These are phyloP conservation scores for Aspergillus thermomutatus DNA, from an alignment of 2,329 filamentous ascomycete genomes.

Conservation along the genomic window DNA sequence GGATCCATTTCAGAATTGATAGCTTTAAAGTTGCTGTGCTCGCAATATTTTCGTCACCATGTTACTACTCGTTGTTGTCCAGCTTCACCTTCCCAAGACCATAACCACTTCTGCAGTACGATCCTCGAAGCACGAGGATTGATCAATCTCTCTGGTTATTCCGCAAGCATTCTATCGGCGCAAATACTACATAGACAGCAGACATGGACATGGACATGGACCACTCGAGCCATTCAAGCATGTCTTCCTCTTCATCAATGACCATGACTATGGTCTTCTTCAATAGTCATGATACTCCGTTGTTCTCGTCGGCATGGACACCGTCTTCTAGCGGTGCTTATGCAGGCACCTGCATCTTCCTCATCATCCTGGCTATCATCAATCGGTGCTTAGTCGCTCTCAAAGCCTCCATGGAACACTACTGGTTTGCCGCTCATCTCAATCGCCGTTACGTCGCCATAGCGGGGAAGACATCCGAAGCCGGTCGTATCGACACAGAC, in stretches of 20 bases:
- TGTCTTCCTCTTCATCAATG: conserved; percentile 14
- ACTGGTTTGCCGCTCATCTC: conserved; percentile 69
- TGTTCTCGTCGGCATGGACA: conserved; percentile 70
- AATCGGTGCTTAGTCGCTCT: conserved; percentile 70
- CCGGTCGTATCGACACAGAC: conserved; percentile 58
- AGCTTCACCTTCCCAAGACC: neutral
- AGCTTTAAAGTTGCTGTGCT: neutral
- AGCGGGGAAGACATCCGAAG: conserved; percentile 58
- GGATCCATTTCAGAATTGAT: neutral
- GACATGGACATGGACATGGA: conserved; percentile 18
- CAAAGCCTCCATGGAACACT: conserved; percentile 57
- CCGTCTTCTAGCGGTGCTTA: conserved; percentile 69
- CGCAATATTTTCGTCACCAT: neutral
- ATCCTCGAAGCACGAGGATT: neutral
- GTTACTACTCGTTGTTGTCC: neutral
- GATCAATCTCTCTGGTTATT: neutral
- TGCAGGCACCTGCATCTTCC: conserved; percentile 87
- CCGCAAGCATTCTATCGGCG: no score
- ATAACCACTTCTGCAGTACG: neutral
- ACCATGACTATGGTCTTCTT: conserved; percentile 48
- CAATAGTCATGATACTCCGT: conserved; percentile 57
- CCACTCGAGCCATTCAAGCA: conserved; percentile 9
- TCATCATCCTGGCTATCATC: conserved; percentile 69
- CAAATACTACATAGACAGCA: conserved; percentile 7
- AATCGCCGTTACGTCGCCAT: conserved; percentile 75